Percentiles rank a stretch among this genome's conserved stretches.
phyloP scores from a whole-genome alignment of 2,329 filamentous ascomycete genomes.

The Aquanectria penicillioides region DNA sequence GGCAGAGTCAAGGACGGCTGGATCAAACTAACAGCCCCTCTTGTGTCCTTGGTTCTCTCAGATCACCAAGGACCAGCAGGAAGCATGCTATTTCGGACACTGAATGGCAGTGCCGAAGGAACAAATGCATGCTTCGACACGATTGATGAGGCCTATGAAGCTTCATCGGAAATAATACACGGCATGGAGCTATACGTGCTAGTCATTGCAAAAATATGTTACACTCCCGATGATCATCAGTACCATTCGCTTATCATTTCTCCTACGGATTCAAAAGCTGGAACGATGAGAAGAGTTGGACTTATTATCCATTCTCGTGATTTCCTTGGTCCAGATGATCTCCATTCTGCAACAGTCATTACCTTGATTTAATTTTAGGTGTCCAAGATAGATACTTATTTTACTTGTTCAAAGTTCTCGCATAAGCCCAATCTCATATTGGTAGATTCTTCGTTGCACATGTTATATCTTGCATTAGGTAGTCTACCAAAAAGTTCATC shows the following conservation, averaged over 20 bases:
- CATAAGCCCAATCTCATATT: no score
- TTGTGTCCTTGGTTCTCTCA: background rate
- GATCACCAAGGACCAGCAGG: background rate
- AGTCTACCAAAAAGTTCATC: background rate
- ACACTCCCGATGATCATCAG: background rate
- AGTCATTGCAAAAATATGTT: background rate
- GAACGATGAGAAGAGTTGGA: constrained; percentile 1
- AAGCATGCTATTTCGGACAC: background rate
- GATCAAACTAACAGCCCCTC: constrained; percentile 1
- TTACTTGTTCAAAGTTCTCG: no score
- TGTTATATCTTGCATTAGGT: no score
- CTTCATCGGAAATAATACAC: background rate
- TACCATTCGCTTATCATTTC: constrained; percentile 5
- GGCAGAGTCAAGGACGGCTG: constrained; percentile 13
- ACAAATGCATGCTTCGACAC: background rate
- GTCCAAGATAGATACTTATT: no score
- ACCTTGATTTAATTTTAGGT: constrained; percentile 2
- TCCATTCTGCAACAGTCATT: background rate
- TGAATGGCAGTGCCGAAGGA: background rate
- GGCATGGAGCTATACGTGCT: constrained; percentile 7
- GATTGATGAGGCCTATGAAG: background rate
- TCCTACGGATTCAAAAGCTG: background rate
- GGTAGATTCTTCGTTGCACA: no score
- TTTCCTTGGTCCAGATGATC: background rate
- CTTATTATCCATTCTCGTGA: background rate